Percentiles rank a stretch among this genome's conserved stretches.
phyloP scores from a whole-genome alignment of 345 rosid species.

The Litchi chinensis region DNA sequence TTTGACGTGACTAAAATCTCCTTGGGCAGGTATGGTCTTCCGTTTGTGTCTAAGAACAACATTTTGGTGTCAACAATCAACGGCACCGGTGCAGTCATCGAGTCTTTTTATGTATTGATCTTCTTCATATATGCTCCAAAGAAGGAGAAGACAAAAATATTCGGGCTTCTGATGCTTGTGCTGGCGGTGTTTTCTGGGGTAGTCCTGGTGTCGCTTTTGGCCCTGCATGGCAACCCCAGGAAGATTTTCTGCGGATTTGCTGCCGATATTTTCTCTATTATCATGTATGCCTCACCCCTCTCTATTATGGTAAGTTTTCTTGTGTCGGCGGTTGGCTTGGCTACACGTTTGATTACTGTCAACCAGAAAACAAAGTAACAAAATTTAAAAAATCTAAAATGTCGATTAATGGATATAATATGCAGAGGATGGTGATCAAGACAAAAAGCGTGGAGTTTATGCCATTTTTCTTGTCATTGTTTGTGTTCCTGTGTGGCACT shows the following conservation, averaged over 20 bases:
- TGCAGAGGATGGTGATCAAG: slow-evolving; percentile 86
- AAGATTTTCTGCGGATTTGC: slow-evolving; percentile 85
- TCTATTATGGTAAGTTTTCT: slow-evolving; percentile 75
- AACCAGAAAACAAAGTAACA: not conserved
- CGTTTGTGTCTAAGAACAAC: slow-evolving; percentile 85
- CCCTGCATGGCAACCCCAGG: slow-evolving; percentile 64
- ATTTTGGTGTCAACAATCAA: slow-evolving; percentile 76
- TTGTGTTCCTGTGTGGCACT: slow-evolving; percentile 92
- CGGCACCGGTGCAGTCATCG: slow-evolving; percentile 77
- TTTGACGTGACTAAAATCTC: not conserved
- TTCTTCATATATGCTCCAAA: slow-evolving; percentile 68
- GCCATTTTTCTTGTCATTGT: slow-evolving; percentile 94
- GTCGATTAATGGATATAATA: too few species aligned
- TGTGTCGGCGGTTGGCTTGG: too few species aligned
- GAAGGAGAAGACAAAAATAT: slow-evolving; percentile 76
- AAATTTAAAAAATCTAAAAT: not conserved
- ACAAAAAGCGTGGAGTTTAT: slow-evolving; percentile 95
- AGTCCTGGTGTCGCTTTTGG: slow-evolving; percentile 67
- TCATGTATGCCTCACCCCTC: slow-evolving; percentile 97
- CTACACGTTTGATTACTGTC: not conserved
- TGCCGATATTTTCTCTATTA: slow-evolving; percentile 81
- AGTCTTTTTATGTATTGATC: slow-evolving; percentile 60
- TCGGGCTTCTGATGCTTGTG: slow-evolving; percentile 55
- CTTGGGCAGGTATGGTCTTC: slow-evolving; percentile 81
- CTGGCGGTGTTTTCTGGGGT: slow-evolving; percentile 57